Evolutionary conservation across 2,329 filamentous ascomycete genomes (phyloP).

Genomic region (Penicillium sp.): DNA sequence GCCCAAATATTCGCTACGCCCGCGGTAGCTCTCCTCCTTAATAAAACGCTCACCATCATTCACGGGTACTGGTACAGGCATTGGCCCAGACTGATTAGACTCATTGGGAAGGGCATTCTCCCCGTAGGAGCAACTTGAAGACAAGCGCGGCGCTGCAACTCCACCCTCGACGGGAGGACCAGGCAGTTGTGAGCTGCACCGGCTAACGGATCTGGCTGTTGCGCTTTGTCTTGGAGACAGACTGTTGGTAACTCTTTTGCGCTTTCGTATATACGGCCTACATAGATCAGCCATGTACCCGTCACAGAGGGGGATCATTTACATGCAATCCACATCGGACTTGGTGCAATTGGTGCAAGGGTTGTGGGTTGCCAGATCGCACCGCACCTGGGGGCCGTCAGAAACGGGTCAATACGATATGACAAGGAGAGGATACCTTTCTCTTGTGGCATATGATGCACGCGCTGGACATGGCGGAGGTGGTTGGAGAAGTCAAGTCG

Average conservation of each 20-base stretch:
- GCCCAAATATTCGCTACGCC: slow-evolving; percentile 24
- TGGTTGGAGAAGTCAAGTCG: slow-evolving; percentile 13
- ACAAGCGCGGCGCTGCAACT: slow-evolving; percentile 6
- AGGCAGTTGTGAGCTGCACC: slow-evolving; percentile 20
- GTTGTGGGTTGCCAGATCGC: slow-evolving; percentile 24
- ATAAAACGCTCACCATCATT: slow-evolving; percentile 18
- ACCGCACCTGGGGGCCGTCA: slow-evolving; percentile 22
- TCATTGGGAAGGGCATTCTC: slow-evolving; percentile 2
- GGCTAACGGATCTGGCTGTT: slow-evolving; percentile 15
- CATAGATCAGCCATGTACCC: background rate
- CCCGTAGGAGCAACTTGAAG: slow-evolving; percentile 2
- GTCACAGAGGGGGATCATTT: slow-evolving; percentile 2
- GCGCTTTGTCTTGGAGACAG: slow-evolving; percentile 17
- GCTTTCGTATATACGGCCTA: slow-evolving; percentile 27
- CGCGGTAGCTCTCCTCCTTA: slow-evolving; percentile 27
- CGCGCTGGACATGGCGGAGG: slow-evolving; percentile 17
- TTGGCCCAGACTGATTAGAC: background rate
- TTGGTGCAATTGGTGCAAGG: slow-evolving; percentile 27
- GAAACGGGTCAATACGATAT: background rate
- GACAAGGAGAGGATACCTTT: slow-evolving; percentile 31
- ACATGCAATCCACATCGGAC: slow-evolving; percentile 24
- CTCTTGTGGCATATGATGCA: slow-evolving; percentile 44
- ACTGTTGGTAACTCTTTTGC: slow-evolving; percentile 39
- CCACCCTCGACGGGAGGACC: slow-evolving; percentile 7
- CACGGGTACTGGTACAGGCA: background rate